A percentile compares a stretch with the other conserved stretches of the same genome.
Evolutionary conservation across 2,329 filamentous ascomycete genomes (phyloP).

Genomic region (Thelonectria discophora): DNA sequence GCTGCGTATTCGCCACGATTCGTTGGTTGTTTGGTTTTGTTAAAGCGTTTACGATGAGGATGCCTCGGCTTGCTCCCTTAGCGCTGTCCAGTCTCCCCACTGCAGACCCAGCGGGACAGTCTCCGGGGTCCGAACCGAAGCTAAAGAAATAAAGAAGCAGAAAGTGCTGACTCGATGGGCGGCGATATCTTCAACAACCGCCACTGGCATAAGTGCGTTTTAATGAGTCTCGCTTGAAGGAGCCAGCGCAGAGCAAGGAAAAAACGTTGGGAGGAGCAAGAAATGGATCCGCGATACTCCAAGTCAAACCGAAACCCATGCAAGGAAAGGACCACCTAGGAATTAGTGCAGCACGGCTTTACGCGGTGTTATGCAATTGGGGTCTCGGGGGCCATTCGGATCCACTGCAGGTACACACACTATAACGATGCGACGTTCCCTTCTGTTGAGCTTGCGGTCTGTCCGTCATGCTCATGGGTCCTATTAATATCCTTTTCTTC

Average conservation of each 20-base stretch:
- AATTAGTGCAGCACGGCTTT: background rate
- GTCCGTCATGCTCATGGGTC: background rate
- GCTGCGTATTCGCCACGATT: too few relatives aligned
- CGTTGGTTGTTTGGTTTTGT: too few relatives aligned
- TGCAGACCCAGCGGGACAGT: too few relatives aligned
- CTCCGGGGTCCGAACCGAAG: too few relatives aligned
- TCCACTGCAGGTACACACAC: constrained; percentile 9
- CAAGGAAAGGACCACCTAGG: background rate
- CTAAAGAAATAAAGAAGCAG: background rate
- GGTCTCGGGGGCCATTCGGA: constrained; percentile 10
- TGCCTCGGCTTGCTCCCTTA: too few relatives aligned
- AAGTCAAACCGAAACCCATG: background rate
- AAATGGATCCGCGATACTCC: background rate
- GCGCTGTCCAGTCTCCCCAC: too few relatives aligned
- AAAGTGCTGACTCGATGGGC: constrained; percentile 8
- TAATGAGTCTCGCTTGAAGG: too few relatives aligned
- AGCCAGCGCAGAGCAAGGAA: too few relatives aligned
- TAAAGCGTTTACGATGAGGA: too few relatives aligned
- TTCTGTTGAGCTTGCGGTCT: background rate
- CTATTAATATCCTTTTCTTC: constrained; percentile 15
- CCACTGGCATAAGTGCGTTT: too few relatives aligned
- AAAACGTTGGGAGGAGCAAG: too few relatives aligned
- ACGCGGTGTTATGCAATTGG: constrained; percentile 7
- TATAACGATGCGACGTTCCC: too few relatives aligned
- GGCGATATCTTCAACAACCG: background rate